These are phyloP conservation scores for Hemileccinum impolitum DNA, from an alignment of 768 basidiomycete species.

Conservation along the genomic window DNA sequence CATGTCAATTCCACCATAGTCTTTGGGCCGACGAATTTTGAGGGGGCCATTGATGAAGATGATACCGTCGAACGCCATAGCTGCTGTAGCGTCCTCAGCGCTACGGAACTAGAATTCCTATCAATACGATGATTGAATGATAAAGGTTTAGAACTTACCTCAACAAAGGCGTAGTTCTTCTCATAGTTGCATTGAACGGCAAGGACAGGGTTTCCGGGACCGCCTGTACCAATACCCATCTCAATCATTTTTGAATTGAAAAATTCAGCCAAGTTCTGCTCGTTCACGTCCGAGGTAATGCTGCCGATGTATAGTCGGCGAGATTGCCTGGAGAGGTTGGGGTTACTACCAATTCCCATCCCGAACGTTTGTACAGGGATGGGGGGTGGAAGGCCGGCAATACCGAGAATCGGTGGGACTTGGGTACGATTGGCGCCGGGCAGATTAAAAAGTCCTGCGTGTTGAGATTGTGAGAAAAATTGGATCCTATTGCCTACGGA, in stretches of 20 bases:
- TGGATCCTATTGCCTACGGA: background rate
- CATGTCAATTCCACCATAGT: constrained; percentile 82
- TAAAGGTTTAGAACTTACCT: constrained; percentile 51
- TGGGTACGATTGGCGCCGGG: constrained; percentile 93
- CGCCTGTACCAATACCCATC: constrained; percentile 81
- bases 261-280: constrained; percentile 87
- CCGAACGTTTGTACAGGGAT: constrained; percentile 83
- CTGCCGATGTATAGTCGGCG: constrained; percentile 96
- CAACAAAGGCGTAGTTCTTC: constrained; percentile 98
- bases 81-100: constrained; percentile 92
- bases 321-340: constrained; percentile 89
- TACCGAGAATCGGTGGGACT: constrained; percentile 76
- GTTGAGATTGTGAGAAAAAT: constrained; percentile 14
- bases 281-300: constrained; percentile 92
- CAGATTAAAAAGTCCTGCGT: constrained; percentile 87
- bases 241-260: constrained; percentile 97
- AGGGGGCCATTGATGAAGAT: constrained; percentile 94
- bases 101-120: constrained; percentile 79
- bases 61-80: constrained; percentile 96
- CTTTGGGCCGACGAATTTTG: constrained; percentile 96
- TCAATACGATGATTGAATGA: constrained; percentile 8
- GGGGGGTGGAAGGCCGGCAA: constrained; percentile 78
- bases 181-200: constrained; percentile 97
- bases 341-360: constrained; percentile 83
- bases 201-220: constrained; percentile 85